These are phyloP conservation scores for Nectriaceae sp. DNA, from an alignment of 2,329 filamentous ascomycete genomes.

Conservation along the genomic window DNA sequence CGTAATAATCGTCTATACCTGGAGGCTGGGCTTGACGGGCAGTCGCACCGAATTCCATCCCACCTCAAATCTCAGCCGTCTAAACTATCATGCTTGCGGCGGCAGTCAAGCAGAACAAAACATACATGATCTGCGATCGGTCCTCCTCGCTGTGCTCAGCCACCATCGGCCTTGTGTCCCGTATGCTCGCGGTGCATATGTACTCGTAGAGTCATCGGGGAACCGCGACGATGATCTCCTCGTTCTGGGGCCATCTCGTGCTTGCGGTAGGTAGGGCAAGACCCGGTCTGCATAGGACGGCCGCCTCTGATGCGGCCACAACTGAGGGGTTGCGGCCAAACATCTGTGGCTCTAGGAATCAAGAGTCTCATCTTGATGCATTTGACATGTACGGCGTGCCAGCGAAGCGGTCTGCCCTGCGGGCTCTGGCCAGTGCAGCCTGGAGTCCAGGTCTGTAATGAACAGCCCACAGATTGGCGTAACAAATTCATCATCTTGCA, in stretches of 20 bases:
- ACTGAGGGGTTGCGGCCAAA: conserved; percentile 17
- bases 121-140: conserved; percentile 4
- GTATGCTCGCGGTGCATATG: conserved; percentile 1
- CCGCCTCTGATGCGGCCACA: conserved; percentile 27
- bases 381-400: conserved; percentile 15
- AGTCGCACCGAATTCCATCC: neutral
- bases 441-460: conserved; percentile 2
- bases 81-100: neutral
- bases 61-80: neutral
- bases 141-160: conserved; percentile 1
- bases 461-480: neutral
- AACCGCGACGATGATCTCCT: neutral
- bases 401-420: conserved; percentile 17
- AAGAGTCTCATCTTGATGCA: conserved; percentile 5
- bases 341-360: neutral
- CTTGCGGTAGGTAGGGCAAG: no score
- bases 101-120: conserved; percentile 1
- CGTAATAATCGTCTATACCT: neutral
- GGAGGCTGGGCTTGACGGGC: neutral
- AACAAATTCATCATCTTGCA: neutral
- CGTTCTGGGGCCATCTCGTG: no score
- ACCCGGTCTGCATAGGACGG: conserved; percentile 16
- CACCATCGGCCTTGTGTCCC: conserved; percentile 11
- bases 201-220: neutral
- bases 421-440: conserved; percentile 6